phyloP scores from a whole-genome alignment of 1,139 yeast genomes.

The Geotrichum citri-aurantii region DNA sequence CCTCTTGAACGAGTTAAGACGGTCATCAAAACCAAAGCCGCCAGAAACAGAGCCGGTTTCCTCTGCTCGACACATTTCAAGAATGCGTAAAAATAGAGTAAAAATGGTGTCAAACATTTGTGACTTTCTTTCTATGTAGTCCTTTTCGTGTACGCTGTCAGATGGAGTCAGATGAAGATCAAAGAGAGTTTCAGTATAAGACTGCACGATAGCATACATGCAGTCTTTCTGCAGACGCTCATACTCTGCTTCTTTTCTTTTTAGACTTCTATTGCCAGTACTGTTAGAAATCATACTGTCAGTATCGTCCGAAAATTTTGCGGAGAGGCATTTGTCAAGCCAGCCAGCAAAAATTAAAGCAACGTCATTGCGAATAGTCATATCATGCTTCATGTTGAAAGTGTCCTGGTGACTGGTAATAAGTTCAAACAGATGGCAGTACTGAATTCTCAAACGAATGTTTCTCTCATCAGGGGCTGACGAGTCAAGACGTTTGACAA shows the following conservation, averaged over 20 bases:
- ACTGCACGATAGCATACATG: constrained; percentile 26
- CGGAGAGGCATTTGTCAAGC: constrained; percentile 41
- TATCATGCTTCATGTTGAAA: constrained; percentile 46
- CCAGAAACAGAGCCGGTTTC: constrained; percentile 19
- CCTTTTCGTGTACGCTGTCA: constrained; percentile 42
- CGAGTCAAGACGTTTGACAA: constrained; percentile 38
- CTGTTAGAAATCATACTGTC: constrained; percentile 13
- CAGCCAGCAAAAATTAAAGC: constrained; percentile 59
- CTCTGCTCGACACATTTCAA: constrained; percentile 49
- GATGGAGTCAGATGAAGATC: constrained; percentile 35
- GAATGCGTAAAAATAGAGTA: constrained; percentile 60
- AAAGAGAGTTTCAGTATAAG: constrained; percentile 24
- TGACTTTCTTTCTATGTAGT: constrained; percentile 52
- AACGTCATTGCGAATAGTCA: constrained; percentile 52
- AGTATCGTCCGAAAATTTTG: constrained; percentile 9
- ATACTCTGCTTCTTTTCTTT: constrained; percentile 21
- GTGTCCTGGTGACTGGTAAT: constrained; percentile 43
- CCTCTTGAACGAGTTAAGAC: constrained; percentile 52
- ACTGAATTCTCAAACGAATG: constrained; percentile 49
- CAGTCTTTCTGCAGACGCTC: constrained; percentile 26
- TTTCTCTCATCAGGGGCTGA: constrained; percentile 40
- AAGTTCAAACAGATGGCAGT: constrained; percentile 50
- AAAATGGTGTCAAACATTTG: constrained; percentile 68
- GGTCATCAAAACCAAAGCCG: constrained; percentile 32
- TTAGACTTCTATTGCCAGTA: constrained; percentile 1